phyloP scores from a whole-genome alignment of 2,329 filamentous ascomycete species.

The Phialocephala subalpina region DNA sequence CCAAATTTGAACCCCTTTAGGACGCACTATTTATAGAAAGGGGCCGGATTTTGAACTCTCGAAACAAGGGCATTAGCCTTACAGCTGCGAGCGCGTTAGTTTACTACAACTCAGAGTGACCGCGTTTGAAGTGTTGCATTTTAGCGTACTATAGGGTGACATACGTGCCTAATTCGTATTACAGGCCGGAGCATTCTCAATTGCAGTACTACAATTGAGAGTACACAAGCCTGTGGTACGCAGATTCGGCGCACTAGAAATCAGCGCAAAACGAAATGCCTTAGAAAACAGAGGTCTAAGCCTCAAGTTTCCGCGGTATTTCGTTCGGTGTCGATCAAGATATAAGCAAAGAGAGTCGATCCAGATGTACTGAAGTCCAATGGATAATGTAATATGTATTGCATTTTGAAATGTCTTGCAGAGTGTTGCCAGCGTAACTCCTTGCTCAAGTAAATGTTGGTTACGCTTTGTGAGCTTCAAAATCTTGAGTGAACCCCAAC shows the following conservation, averaged over 20 bases:
- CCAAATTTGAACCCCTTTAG: too few species aligned
- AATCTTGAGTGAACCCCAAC: constrained; percentile 23
- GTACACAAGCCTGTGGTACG: not conserved
- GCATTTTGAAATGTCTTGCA: constrained; percentile 38
- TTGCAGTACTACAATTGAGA: not conserved
- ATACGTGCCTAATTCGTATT: not conserved
- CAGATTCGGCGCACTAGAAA: too few species aligned
- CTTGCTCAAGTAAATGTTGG: constrained; percentile 15
- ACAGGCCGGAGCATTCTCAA: not conserved
- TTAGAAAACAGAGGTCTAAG: too few species aligned
- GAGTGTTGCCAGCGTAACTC: constrained; percentile 26
- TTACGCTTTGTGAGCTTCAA: constrained; percentile 16
- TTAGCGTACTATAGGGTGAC: not conserved
- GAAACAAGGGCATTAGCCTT: not conserved
- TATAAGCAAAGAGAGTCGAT: constrained; percentile 42
- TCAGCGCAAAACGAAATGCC: too few species aligned
- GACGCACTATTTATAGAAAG: too few species aligned
- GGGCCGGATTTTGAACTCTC: not conserved
- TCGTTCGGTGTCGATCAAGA: constrained; percentile 40
- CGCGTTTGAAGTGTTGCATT: not conserved
- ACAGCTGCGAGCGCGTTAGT: not conserved
- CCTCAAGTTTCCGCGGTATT: constrained; percentile 35
- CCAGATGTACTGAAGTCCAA: constrained; percentile 40
- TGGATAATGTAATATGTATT: constrained; percentile 28
- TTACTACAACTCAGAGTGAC: not conserved